phyloP scores from a whole-genome alignment of 2,329 filamentous ascomycete genomes.

The Epichloe sp. region DNA sequence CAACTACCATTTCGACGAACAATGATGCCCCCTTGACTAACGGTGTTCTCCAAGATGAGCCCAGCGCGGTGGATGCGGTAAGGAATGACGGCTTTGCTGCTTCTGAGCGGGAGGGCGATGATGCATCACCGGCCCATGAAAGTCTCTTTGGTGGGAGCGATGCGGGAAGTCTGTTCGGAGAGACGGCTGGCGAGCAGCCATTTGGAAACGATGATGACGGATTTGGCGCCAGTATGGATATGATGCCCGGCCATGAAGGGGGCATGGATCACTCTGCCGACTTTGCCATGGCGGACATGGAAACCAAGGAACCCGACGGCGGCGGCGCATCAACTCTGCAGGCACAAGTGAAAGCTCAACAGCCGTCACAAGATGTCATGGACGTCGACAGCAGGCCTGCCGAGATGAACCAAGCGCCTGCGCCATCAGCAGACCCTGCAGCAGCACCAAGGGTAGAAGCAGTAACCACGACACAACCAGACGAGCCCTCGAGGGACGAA shows the following conservation, averaged over 20 bases:
- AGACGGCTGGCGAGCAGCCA: slow-evolving; percentile 44
- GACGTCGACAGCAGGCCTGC: slow-evolving; percentile 4
- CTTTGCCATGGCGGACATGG: slow-evolving; percentile 27
- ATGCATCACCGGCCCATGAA: slow-evolving; percentile 55
- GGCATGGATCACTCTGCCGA: slow-evolving; percentile 29
- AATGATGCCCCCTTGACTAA: slow-evolving; percentile 49
- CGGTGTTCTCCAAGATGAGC: slow-evolving; percentile 23
- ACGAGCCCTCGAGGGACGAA: neutral
- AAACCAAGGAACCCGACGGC: neutral
- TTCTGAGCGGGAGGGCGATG: slow-evolving; percentile 38
- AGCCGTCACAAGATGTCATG: slow-evolving; percentile 6
- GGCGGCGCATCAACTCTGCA: neutral
- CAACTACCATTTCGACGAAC: slow-evolving; percentile 65
- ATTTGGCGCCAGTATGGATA: slow-evolving; percentile 61
- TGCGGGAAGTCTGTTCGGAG: slow-evolving; percentile 78
- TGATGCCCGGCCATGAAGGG: slow-evolving; percentile 27
- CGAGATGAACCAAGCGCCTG: neutral
- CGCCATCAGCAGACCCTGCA: neutral
- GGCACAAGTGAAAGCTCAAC: neutral
- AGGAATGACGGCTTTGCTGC: slow-evolving; percentile 12
- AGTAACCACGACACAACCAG: neutral
- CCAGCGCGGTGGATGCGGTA: slow-evolving; percentile 3
- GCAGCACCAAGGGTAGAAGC: neutral
- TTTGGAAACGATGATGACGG: slow-evolving; percentile 79
- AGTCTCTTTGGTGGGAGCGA: slow-evolving; percentile 75